phyloP scores from a whole-genome alignment of 2,329 filamentous ascomycete genomes.

The Scleromitrula shiraiana region DNA sequence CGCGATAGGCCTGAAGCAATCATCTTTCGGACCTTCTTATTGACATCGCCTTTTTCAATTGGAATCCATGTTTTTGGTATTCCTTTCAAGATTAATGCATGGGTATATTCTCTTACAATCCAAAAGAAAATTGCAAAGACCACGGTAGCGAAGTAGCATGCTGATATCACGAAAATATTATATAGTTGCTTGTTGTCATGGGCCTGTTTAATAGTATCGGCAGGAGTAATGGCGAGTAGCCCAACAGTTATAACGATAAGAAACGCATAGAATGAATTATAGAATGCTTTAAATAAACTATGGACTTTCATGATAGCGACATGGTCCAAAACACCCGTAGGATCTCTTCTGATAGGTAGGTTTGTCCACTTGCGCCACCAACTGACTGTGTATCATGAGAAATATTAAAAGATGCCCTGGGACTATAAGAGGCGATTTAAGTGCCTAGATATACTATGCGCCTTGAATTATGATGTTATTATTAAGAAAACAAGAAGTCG shows the following conservation, averaged over 20 bases:
- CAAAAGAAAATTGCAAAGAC: constrained; percentile 70
- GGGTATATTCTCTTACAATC: constrained; percentile 76
- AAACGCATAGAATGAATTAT: constrained; percentile 68
- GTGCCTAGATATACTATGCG: no score
- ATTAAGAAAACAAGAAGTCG: no score
- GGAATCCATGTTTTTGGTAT: constrained; percentile 87
- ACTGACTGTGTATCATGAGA: no score
- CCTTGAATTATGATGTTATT: no score
- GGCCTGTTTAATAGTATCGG: constrained; percentile 73
- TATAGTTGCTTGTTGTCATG: constrained; percentile 57
- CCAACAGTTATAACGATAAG: constrained; percentile 65
- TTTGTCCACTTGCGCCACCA: no score
- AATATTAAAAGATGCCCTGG: no score
- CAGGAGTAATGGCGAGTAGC: constrained; percentile 72
- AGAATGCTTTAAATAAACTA: constrained; percentile 72
- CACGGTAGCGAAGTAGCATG: constrained; percentile 66
- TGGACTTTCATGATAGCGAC: constrained; percentile 18
- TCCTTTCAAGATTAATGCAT: constrained; percentile 65
- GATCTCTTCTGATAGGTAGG: no score
- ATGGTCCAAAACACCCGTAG: no score
- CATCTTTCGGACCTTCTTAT: constrained; percentile 64
- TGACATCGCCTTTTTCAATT: constrained; percentile 76
- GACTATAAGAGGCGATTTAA: no score
- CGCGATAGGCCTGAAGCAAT: constrained; percentile 64
- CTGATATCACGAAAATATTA: constrained; percentile 76